Evolutionary conservation across 371 early-diverging fungal genomes (phyloP), one percentile per base, ranked within the genome.

Genomic region (Mucor plumbeus): DNA sequence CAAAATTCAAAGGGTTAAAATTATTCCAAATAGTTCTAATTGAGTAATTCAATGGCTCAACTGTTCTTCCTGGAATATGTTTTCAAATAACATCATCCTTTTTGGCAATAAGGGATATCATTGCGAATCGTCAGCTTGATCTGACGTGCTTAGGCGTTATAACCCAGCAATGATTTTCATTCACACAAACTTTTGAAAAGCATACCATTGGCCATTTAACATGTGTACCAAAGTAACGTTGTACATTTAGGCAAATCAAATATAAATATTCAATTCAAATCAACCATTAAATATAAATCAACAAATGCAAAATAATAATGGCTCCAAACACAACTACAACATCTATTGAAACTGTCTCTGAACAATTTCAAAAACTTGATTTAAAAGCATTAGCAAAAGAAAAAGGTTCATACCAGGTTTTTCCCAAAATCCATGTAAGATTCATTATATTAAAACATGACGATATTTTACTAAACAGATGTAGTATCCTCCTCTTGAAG

Each of bases 401-500:
- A 41, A 56, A 59, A 10, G 59, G 54, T 2, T 8, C 5, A 7
- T 69, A 69, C 36, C 44, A 41, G 15, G 40, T 64, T 4, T 69
- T 5, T 15, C 69, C 69, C n/a, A 17, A 63, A 36, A 53, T 26
- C 11, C 21, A 39, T 8, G 69, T 69, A 69, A 66, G 44, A 38
- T 2, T 6, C 11, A 17, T 13, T 5, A 26, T 17, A 13, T 19
- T 19, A 47, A 17, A 9, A 0, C 9, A 47, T 1, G 26, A 26
- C 3, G 3, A 26, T 26, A 26, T 3, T 26, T 26, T 26, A 26
- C 3, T 26, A 26, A 26, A 26, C 26, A 26, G 26, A 14, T 7
- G 26, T 50, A 69, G 66, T 72, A 69, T 31, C 69, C 72, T 9
- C 64, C 66, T 48, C 61, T 75, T 26, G 70, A 72, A 43, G 54